These are phyloP conservation scores for Mycosphaerella arachidis DNA, from an alignment of 2,329 filamentous ascomycete species.

Conservation along the genomic window DNA sequence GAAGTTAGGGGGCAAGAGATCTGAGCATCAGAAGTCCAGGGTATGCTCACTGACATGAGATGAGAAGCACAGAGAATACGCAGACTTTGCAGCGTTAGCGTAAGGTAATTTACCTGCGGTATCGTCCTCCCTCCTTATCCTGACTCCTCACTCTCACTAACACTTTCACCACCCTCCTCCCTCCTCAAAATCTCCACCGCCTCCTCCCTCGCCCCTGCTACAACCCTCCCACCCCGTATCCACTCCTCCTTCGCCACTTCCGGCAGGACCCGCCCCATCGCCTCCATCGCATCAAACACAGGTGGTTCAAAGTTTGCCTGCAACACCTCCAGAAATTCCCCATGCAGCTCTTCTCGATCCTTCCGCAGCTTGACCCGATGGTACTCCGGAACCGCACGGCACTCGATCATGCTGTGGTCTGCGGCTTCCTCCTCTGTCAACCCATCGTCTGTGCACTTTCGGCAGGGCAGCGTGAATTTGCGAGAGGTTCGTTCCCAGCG, in stretches of 20 bases:
- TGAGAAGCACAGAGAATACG: no score
- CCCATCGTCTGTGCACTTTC: neutral
- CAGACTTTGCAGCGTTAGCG: no score
- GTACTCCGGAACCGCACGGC: neutral
- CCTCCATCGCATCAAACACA: neutral
- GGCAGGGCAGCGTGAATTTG: neutral
- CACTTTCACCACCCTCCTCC: neutral
- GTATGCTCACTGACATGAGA: no score
- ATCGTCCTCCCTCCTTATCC: no score
- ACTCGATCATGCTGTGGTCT: neutral
- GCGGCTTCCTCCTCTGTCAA: neutral
- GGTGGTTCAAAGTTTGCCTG: neutral
- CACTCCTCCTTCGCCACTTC: neutral
- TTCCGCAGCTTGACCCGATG: neutral
- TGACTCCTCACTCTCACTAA: no score
- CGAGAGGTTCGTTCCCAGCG: neutral
- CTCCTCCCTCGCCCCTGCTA: neutral
- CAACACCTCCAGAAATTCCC: neutral
- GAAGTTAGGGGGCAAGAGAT: neutral
- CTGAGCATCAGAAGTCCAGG: no score
- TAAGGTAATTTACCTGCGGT: no score
- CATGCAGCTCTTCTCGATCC: neutral
- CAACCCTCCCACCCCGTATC: neutral
- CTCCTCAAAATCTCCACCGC: neutral
- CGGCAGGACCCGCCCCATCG: neutral